phyloP scores from a whole-genome alignment of 2,329 filamentous ascomycete species.

The Drechslerella dactyloides region DNA sequence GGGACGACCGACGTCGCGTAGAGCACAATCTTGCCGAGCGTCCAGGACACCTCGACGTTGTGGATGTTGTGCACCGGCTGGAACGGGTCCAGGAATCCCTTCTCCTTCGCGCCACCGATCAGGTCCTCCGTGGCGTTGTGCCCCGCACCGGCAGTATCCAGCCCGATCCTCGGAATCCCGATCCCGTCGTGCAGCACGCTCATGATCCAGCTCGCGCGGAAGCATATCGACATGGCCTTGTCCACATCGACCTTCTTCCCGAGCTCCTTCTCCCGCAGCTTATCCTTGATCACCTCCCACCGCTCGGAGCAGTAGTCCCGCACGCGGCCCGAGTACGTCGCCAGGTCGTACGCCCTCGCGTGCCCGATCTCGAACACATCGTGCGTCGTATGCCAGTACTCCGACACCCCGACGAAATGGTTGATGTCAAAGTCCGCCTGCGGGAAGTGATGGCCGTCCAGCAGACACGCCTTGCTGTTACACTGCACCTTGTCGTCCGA shows the following conservation, averaged over 20 bases:
- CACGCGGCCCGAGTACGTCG: constrained; percentile 84
- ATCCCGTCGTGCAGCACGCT: constrained; percentile 96
- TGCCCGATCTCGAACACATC: constrained; percentile 83
- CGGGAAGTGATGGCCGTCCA: constrained; percentile 90
- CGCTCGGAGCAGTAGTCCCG: constrained; percentile 81
- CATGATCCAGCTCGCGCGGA: constrained; percentile 98
- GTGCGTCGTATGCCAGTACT: constrained; percentile 99
- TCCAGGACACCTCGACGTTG: constrained; percentile 94
- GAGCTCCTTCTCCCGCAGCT: constrained; percentile 70
- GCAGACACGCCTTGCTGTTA: constrained; percentile 79
- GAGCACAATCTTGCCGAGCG: constrained; percentile 91
- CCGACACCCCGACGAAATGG: constrained; percentile 95
- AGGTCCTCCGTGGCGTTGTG: constrained; percentile 77
- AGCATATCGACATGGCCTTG: constrained; percentile 85
- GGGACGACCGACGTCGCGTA: constrained; percentile 90
- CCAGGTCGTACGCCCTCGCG: constrained; percentile 83
- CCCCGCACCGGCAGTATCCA: constrained; percentile 69
- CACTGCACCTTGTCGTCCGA: constrained; percentile 86
- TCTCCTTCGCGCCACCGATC: constrained; percentile 71
- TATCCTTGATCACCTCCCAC: constrained; percentile 77
- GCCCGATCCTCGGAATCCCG: constrained; percentile 81
- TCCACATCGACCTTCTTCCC: constrained; percentile 75
- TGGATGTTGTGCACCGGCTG: constrained; percentile 92
- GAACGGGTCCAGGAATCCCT: constrained; percentile 82
- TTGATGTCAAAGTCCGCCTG: constrained; percentile 97